Evolutionary conservation across 768 basidiomycete species (phyloP), one percentile per base, ranked within the genome.

Genomic region (Pleurotus platypus): DNA sequence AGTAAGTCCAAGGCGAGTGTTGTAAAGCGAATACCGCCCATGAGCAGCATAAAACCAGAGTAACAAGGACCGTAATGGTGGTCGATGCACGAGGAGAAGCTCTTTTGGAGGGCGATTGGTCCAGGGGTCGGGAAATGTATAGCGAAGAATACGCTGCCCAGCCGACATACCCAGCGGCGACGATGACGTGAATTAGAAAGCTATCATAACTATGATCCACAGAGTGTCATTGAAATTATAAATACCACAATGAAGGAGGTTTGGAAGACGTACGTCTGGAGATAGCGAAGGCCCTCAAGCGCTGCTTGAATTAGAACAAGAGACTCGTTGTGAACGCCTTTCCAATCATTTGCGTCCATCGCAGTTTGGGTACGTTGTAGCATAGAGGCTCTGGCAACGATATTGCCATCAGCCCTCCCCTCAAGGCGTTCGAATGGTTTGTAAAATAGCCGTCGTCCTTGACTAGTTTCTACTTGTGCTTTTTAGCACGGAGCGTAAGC

Each of bases 61-160:
- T 58, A 62, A 72, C 64, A 61, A 60, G 3, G 38, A 38, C 18
- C 55, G 64, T 61, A 38, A 69, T 27, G 39, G 61, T 15, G 20
- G 39, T 24, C 40, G n/a, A 35, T 48, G 53, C 39, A 13, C 51
- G 20, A 12, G 50, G 18, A 22, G 46, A 4, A 18, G 49, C 18
- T 30, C n/a, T 12, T 5, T 53, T 58, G 4, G 40, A 11, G 15
- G 30, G 15, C 8, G 30, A 11, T 5, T 40, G 55, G n/a, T 74
- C 72, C 22, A 66, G 59, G 8, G 79, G 74, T 20, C 80, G 73
- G 51, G 88, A 70, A 5, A 91, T 75, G 40, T 76, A 84, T 5
- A 83, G 67, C 0, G 84, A 81, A 5, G 82, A 75, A 67, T 83
- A 92, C 1, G 83, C 83, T 18, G 82, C 83, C 90, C 92, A 94